Conservation (phyloP, 2,329 filamentous ascomycete species). For the Pseudovirgaria hyperparasitica region DNA sequence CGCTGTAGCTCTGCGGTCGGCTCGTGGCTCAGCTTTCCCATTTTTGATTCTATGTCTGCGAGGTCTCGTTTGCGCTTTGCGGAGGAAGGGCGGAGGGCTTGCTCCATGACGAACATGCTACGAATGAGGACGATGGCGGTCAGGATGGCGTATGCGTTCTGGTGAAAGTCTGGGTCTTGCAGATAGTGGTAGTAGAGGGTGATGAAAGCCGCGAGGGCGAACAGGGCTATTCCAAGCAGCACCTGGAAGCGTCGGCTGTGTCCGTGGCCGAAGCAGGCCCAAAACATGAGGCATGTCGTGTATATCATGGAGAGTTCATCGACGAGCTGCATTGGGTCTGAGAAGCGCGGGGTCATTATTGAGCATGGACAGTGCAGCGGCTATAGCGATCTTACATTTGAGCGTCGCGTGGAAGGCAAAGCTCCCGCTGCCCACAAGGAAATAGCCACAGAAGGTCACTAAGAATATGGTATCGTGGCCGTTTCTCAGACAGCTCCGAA, state of each 20-base stretch:
- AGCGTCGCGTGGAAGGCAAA: conserved; percentile 52
- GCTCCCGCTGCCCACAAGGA: conserved; percentile 47
- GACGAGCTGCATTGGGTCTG: conserved; percentile 58
- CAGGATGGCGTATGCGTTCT: conserved; percentile 62
- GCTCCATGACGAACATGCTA: conserved; percentile 67
- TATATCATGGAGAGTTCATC: conserved; percentile 63
- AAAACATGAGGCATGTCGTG: conserved; percentile 51
- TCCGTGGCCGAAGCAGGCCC: conserved; percentile 63
- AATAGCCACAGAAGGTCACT: conserved; percentile 49
- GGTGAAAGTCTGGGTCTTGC: conserved; percentile 73
- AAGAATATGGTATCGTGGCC: conserved; percentile 65
- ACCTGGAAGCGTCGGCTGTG: conserved; percentile 39
- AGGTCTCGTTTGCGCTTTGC: conserved; percentile 27
- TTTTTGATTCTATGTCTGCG: too few relatives aligned
- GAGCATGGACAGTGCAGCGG: conserved; percentile 5
- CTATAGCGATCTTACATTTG: conserved; percentile 35
- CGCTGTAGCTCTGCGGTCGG: conserved; percentile 27
- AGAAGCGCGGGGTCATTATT: conserved; percentile 1
- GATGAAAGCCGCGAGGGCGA: conserved; percentile 47
- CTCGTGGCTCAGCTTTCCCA: conserved; percentile 13
- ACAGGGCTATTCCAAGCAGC: conserved; percentile 44
- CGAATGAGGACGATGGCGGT: conserved; percentile 59
- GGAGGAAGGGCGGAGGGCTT: conserved; percentile 46
- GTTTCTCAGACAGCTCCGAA: conserved; percentile 58
- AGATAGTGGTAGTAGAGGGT: conserved; percentile 72